Base-by-base conservation (phyloP, 305 asterid genomes). In the Salvia sclarea region DNA sequence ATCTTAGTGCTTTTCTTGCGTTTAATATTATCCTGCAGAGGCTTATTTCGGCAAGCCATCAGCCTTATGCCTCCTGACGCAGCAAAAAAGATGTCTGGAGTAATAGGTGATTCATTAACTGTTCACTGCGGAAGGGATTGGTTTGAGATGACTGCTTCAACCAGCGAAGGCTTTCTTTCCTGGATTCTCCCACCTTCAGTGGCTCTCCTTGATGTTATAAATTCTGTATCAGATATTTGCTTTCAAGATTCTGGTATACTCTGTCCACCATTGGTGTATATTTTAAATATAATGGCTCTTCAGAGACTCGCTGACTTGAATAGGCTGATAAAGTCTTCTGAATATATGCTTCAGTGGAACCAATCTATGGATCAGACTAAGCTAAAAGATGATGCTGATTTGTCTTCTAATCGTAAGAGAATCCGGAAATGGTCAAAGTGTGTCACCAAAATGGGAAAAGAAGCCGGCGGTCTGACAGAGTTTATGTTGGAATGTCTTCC, bases 301-400 rank as follows among this genome's bases (percentile, higher is more conserved):
- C 94, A 90, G 82, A 83, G 96, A 70, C 92, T 93, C 72, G 81
- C 74, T 73, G 97, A 93, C 82, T 79, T 91, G 62, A 87, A 86
- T 75, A 72, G 83, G 79, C 82, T 84, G 78, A 82, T 84, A 69
- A 80, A 79, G 63, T 83, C 92, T 73, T 81, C 84, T 52, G 85
- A 84, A 49, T 91, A 90, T 83, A 75, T 81, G 86, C 84, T 85
- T 64, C 83, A 64, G 76, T 82, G 83, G 89, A 81, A 76, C 68
- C 74, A 73, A 71, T 69, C 75, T 61, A 76, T 66, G 61, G 70
- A 70, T 55, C 80, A 72, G 70, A 52, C 62, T 14, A 70, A 76
- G 75, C 61, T 75, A 74, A 76, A 71, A 57, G 85, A 79, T 76
- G 95, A 76, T 58, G 69, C 75, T 64, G 82, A 66, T 53, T 41